Evolutionary conservation across 2,329 filamentous ascomycete species (phyloP), one percentile per base, ranked within the genome.

Genomic region (Claviceps sp.): DNA sequence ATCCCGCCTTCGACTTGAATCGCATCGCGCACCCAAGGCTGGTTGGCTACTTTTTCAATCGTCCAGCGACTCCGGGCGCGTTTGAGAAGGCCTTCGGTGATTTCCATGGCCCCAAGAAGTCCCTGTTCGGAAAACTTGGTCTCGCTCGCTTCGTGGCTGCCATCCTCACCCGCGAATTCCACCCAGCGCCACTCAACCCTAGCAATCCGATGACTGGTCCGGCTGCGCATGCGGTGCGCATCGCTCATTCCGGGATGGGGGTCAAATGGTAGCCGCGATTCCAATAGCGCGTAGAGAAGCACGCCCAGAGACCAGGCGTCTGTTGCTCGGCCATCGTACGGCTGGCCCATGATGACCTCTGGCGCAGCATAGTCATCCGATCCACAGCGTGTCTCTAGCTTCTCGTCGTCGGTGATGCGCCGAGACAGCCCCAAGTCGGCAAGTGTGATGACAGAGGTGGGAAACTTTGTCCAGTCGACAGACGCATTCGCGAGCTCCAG

Each of bases 291-390:
- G 64, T 97, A 98, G 0, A 97, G 77, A 2, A 97, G 72, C 1
- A 98, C 93, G 49, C 93, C 93, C 1, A 97, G 75, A 0, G 91
- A 94, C 93, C 93, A 98, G 9, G 88, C 89, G 64, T 98, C 93
- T 0, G 86, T 95, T 1, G 85, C 80, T 39, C 88, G 86, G 36
- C 93, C 93, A 64, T 97, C 90, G 64, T 98, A 98, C 7, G 88
- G 82, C 62, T 95, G 88, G 23, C 91, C 91, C 75, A 98, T 88
- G 50, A 98, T 84, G 45, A 98, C 89, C 66, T 98, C 93, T 0
- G 93, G 93, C 0, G 93, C 91, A 1, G 91, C 91, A 64, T 98
- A 98, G 68, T 98, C 93, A 68, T 97, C 93, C 42, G 87, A 95
- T 36, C 93, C 93, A 66, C 93, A 98, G 9, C 93, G 81, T 1